Percentiles rank a stretch among this genome's conserved stretches.
Evolutionary conservation across 1,284 basidiomycete genomes (phyloP).

Genomic region (Ceratobasidium sp.): DNA sequence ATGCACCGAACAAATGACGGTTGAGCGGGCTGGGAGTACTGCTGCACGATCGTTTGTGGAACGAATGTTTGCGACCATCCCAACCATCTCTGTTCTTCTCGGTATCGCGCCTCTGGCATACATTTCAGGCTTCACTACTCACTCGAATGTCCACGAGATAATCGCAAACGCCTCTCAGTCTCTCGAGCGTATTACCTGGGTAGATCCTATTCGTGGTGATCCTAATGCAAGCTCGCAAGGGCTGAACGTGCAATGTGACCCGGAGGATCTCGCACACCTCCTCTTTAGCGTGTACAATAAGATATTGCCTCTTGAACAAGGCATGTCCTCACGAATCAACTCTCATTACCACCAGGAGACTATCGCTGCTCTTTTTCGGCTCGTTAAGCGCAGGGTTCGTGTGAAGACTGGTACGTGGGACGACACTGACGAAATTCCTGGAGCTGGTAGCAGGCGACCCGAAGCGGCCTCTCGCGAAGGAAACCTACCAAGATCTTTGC

Average conservation of each 20-base stretch:
- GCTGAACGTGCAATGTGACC: too few relatives aligned
- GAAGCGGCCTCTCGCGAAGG: neutral
- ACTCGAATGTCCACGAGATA: too few relatives aligned
- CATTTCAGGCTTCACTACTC: too few relatives aligned
- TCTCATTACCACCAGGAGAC: conserved; percentile 5
- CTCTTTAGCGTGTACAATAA: too few relatives aligned
- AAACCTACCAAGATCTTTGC: neutral
- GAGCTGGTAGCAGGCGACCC: neutral
- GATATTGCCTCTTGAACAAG: neutral
- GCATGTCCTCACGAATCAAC: neutral
- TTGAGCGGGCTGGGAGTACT: conserved; percentile 2
- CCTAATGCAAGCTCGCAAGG: too few relatives aligned
- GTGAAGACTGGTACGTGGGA: conserved; percentile 17
- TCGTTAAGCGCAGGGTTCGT: neutral
- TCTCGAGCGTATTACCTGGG: too few relatives aligned
- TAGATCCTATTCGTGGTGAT: too few relatives aligned
- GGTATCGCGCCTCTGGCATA: too few relatives aligned
- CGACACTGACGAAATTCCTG: neutral
- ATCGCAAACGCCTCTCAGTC: too few relatives aligned
- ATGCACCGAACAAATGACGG: conserved; percentile 8
- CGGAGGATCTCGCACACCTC: too few relatives aligned
- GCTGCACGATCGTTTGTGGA: conserved; percentile 4
- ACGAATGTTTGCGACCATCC: neutral
- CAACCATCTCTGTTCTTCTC: too few relatives aligned
- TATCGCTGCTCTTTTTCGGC: neutral